phyloP scores from a whole-genome alignment of 176 grass and related monocot species.

The Triticum monococcum region DNA sequence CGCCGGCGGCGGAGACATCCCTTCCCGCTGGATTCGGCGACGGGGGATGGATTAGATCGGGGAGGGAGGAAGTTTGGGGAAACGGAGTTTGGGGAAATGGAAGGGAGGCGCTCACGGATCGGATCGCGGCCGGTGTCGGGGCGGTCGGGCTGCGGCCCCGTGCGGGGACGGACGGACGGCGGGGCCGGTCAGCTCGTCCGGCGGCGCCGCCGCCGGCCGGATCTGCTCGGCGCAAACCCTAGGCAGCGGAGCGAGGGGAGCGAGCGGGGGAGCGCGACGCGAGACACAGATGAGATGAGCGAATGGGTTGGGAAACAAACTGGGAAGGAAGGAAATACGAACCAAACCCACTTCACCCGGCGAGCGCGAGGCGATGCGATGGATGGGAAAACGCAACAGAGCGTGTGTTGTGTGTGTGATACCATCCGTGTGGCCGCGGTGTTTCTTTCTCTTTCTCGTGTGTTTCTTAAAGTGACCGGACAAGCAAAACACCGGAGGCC shows the following conservation, averaged over 20 bases:
- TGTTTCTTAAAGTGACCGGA: too few species aligned
- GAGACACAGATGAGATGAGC: neutral
- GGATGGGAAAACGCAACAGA: too few species aligned
- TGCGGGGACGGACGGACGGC: slow-evolving; percentile 12
- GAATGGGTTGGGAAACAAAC: neutral
- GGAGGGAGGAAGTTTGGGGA: neutral
- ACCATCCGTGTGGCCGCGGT: too few species aligned
- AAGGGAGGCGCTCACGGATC: slow-evolving; percentile 58
- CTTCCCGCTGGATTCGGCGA: neutral
- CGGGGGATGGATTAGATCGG: neutral
- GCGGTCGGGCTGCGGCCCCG: slow-evolving; percentile 52
- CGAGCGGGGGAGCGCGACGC: neutral
- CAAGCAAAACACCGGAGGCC: neutral
- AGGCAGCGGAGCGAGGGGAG: neutral
- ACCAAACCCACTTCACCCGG: neutral
- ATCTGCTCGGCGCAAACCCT: slow-evolving; percentile 9
- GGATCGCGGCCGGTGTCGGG: slow-evolving; percentile 32
- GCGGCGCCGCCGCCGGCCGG: neutral
- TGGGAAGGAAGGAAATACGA: neutral
- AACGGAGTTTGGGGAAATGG: neutral
- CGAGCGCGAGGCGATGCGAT: too few species aligned
- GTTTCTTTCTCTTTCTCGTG: too few species aligned
- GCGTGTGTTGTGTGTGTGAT: too few species aligned
- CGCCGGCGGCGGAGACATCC: slow-evolving; percentile 31
- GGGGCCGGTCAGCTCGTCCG: neutral